Conservation (phyloP, 2,329 filamentous ascomycete species). For the Lecanoromycetidae sp. region DNA sequence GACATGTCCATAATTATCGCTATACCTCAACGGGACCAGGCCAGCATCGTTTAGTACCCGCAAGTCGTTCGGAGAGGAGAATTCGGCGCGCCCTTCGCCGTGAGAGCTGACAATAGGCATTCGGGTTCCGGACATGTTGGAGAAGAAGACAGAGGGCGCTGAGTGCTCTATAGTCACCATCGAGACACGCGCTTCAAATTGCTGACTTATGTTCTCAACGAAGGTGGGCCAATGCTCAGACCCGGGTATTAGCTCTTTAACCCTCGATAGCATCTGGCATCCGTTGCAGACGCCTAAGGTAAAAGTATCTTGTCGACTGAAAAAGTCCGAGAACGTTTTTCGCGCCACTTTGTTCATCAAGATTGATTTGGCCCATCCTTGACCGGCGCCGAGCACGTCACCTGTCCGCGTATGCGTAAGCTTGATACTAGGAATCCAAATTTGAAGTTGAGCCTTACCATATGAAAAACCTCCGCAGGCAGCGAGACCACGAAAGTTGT, state of each 20-base stretch:
- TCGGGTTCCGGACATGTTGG: slow-evolving; percentile 71
- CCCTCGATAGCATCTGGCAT: slow-evolving; percentile 81
- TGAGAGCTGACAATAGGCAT: slow-evolving; percentile 83
- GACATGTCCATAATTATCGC: slow-evolving; percentile 62
- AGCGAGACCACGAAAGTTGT: slow-evolving; percentile 74
- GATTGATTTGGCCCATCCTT: slow-evolving; percentile 91
- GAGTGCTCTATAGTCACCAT: slow-evolving; percentile 71
- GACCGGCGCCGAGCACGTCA: slow-evolving; percentile 83
- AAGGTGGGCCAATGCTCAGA: slow-evolving; percentile 73
- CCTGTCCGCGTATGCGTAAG: slow-evolving; percentile 24
- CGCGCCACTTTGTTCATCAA: slow-evolving; percentile 67
- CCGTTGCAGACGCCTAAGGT: slow-evolving; percentile 92
- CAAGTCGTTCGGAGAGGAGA: slow-evolving; percentile 31
- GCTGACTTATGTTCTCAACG: slow-evolving; percentile 69
- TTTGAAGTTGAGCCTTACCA: slow-evolving; percentile 47
- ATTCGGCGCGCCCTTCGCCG: slow-evolving; percentile 75
- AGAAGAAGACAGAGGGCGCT: slow-evolving; percentile 62
- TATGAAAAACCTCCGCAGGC: slow-evolving; percentile 94
- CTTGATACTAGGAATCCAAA: too few relatives aligned
- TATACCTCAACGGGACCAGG: slow-evolving; percentile 67
- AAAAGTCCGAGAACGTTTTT: slow-evolving; percentile 71
- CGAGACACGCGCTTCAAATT: slow-evolving; percentile 77
- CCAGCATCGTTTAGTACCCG: slow-evolving; percentile 47
- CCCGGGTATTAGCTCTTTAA: slow-evolving; percentile 78
- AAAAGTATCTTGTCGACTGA: slow-evolving; percentile 79